phyloP scores from a whole-genome alignment of 345 rosid genomes.

The Aquilaria sinensis region DNA sequence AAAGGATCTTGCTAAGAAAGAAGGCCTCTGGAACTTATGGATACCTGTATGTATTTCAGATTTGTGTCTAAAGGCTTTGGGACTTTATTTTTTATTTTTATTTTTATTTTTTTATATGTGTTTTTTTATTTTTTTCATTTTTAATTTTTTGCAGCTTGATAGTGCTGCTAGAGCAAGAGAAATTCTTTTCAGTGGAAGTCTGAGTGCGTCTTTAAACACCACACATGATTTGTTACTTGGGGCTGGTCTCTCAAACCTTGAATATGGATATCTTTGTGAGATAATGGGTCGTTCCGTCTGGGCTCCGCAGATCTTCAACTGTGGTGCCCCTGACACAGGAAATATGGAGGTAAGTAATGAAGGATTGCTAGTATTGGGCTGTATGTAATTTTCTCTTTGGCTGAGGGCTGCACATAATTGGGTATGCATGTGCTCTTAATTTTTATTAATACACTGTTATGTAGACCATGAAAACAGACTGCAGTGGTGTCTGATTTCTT shows the following conservation, averaged over 20 bases:
- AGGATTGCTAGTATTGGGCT: no score
- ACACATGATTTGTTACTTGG: conserved; percentile 56
- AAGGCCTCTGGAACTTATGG: conserved; percentile 90
- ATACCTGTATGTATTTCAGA: conserved; percentile 55
- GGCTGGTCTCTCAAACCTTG: conserved; percentile 89
- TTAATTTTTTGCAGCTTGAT: conserved; percentile 51
- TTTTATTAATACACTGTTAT: no score
- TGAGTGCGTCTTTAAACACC: conserved; percentile 18
- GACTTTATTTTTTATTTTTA: not conserved
- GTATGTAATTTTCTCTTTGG: no score
- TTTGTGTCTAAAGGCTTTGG: conserved; percentile 9
- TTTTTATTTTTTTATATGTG: not conserved
- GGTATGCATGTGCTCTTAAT: no score
- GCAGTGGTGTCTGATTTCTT: no score
- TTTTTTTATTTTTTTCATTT: not conserved
- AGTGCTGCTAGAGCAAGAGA: conserved; percentile 85
- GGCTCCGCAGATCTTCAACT: conserved; percentile 97
- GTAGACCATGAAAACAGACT: no score
- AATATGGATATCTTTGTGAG: conserved; percentile 96
- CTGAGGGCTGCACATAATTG: no score
- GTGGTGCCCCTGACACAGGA: conserved; percentile 98
- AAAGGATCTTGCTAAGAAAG: conserved; percentile 82
- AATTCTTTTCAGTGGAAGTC: conserved; percentile 39
- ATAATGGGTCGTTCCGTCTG: conserved; percentile 93
- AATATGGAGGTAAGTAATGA: conserved; percentile 83